Evolutionary conservation across 345 rosid species (phyloP), one percentile per base, ranked within the genome.

Genomic region (Camelina hispida): DNA sequence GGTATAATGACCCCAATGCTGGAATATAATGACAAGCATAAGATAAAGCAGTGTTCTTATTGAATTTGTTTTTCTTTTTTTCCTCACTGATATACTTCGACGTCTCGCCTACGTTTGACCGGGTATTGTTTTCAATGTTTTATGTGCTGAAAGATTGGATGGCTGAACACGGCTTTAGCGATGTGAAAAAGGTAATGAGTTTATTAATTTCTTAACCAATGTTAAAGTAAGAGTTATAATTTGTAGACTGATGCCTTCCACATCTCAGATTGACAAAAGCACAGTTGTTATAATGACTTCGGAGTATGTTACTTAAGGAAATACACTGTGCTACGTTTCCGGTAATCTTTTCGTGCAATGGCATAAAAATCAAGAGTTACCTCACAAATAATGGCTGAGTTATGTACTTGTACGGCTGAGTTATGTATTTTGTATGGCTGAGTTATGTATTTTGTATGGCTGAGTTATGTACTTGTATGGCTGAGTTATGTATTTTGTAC

Each of bases 271-370:
- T 77, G 84, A 73, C 48, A 51, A 60, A 59, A 60, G 83, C 72
- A 67, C 70, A 76, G 62, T 67, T 20, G 85, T 88, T 55, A 66
- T 74, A 57, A 52, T 89, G 62, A 59, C 11, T 62, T 80, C 95
- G 52, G 98, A 94, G 78, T 94, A 86, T 82, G 81, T 85, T 67
- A 20, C 84, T 84, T 76, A 81, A 75, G 78, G 84, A 79, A 65
- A 75, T 74, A 59, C 78, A 64, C 58, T 84, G 69, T 71, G 55
- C 81, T 60, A 87, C 83, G 17, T 82, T 86, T 64, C 20, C 74
- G 37, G 85, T 91, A 16, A 75, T 77, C 2, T 91, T 94, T 81
- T 91, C 93, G 32, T 51, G 76, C 63, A 60, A 50, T 77, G 83
- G 89, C 56, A 69, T 94, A 70, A 85, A 73, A 82, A 70, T 90